Base-by-base conservation (phyloP, 2,329 filamentous ascomycete genomes). In the Hymenotorrendiella dingleyae region DNA sequence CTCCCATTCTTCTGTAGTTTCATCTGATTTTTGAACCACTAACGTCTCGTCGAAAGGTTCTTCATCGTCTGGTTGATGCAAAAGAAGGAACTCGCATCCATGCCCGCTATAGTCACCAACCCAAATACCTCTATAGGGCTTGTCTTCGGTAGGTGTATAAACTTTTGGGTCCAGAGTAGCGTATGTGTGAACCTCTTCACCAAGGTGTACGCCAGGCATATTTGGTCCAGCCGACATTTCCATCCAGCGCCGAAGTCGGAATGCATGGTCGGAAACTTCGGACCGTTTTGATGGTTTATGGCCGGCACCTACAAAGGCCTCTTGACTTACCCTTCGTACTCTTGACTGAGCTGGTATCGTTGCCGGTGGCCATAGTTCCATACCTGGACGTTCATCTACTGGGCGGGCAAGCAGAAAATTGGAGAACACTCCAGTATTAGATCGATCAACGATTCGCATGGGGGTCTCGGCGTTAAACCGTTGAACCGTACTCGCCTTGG, bases 101-200 rank as follows among this genome's bases (percentile, higher is more conserved):
- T 97, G 90, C 0, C 78, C 80, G 20, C 80, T 84, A 57, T 95
- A 96, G 61, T 96, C 90, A 1, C 90, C 56, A 4, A 58, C 52
- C 90, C 87, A 97, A 22, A 98, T 87, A 0, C 91, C 91, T 49
- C 88, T 80, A 70, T 82, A 96, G 0, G 89, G 90, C 60, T 89
- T 91, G 42, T 81, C 72, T 8, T 67, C 62, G 0, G 89, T 94
- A 0, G 91, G 88, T 0, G 80, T 93, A 60, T 94, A 96, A n/a
- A 84, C 64, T 3, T 67, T 67, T 3, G 80, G 76, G 32, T 88
- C 80, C 1, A 97, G 68, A 0, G 89, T 94, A 6, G 78, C 69
- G 49, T 76, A 83, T 0, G 84, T 87, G 54, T 79, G 64, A 29
- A 80, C 54, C 43, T 74, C 69, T 53, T 79, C 74, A 21, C 71